phyloP scores from a whole-genome alignment of 2,329 filamentous ascomycete genomes.

The Sporothrix phasma region DNA sequence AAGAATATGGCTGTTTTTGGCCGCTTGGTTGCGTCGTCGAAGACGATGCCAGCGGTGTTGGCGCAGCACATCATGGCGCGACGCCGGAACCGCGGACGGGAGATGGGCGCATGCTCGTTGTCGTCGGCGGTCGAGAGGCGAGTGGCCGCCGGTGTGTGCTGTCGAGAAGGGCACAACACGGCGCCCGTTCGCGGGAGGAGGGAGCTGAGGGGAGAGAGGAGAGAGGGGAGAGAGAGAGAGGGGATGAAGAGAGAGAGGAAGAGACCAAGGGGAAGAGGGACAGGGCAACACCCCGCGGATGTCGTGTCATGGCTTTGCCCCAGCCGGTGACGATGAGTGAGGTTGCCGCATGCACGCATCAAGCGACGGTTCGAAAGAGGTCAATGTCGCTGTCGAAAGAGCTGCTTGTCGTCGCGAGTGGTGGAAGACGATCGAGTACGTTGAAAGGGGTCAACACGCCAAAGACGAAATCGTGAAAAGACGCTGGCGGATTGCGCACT shows the following conservation, averaged over 20 bases:
- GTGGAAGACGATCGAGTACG: not conserved
- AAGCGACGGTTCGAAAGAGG: not conserved
- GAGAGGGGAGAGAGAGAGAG: not conserved
- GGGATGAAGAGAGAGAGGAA: not conserved
- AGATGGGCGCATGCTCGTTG: not conserved
- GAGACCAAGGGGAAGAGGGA: not conserved
- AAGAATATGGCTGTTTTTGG: slow-evolving; percentile 51
- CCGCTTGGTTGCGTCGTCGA: slow-evolving; percentile 15
- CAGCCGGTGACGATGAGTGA: slow-evolving; percentile 9
- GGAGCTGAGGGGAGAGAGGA: too few relatives aligned
- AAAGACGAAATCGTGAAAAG: not conserved
- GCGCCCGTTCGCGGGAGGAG: too few relatives aligned
- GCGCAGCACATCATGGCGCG: not conserved
- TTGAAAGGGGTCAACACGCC: too few relatives aligned
- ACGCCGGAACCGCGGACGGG: not conserved
- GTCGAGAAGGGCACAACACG: not conserved
- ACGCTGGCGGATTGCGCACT: not conserved
- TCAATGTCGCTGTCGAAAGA: not conserved
- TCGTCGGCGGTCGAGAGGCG: not conserved
- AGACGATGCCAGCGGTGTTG: slow-evolving; percentile 9
- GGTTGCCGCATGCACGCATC: not conserved
- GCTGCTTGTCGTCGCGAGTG: not conserved
- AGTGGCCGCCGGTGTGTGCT: not conserved
- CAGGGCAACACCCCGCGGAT: slow-evolving; percentile 6
- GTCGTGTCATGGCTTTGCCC: slow-evolving; percentile 13